Evolutionary conservation across 2,329 filamentous ascomycete genomes (phyloP), one percentile per base, ranked within the genome.

Genomic region (Aureobasidium sp.): DNA sequence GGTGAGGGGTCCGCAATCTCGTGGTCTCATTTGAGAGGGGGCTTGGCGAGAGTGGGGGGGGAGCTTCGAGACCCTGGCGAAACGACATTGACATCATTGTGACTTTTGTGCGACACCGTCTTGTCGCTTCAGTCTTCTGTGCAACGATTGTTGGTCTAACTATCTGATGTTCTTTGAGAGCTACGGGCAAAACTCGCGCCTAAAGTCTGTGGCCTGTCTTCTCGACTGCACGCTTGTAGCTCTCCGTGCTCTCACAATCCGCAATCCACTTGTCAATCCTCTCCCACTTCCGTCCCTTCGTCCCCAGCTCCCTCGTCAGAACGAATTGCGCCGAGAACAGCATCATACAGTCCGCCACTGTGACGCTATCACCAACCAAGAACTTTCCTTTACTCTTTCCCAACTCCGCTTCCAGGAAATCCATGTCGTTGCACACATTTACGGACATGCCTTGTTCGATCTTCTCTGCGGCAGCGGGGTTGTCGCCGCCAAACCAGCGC

Each of bases 331-430:
- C 68, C 5, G 70, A 73, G 52, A 79, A 78, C 6, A 73, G 70
- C 74, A 79, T 77, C 74, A 78, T 77, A 45, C 74, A 72, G 68
- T 80, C 78, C 39, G 77, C 78, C 7, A 72, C 74, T 1, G 74
- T 77, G 6, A 78, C 67, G 5, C 70, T 61, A 14, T 77, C 72
- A 0, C 78, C 78, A 11, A 75, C 70, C 24, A 81, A 49, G 56
- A 77, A 80, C 54, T 68, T 69, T 2, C 72, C 73, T 2, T 62
- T 62, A n/a, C 70, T 73, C 62, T 74, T 70, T 9, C 70, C 68
- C 42, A 80, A 67, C 64, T 79, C 75, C 0, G 63, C 63, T 45
- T 79, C 75, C 27, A 81, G 68, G 72, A 75, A 79, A 48, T 77
- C 72, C 39, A 81, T 64, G 63, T 79, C 76, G 40, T 76, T 78